These are phyloP conservation scores for Aspergillus vadensis DNA, from an alignment of 2,329 filamentous ascomycete species.

Conservation along the genomic window DNA sequence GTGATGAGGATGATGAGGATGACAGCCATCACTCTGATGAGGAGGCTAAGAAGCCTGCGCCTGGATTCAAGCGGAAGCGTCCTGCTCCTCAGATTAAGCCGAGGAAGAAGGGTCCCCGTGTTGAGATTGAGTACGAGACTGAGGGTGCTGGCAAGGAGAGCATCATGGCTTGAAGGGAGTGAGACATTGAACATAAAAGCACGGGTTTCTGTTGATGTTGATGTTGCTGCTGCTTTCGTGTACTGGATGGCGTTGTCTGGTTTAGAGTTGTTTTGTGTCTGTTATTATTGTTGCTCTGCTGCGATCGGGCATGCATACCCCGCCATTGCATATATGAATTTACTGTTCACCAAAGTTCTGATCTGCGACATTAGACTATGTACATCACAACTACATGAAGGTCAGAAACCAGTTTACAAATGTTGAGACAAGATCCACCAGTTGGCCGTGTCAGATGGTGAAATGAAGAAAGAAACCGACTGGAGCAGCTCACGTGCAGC, in stretches of 20 bases:
- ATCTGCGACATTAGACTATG: not conserved
- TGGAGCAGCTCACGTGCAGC: constrained; percentile 8
- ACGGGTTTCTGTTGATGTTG: constrained; percentile 8
- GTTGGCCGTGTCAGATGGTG: not conserved
- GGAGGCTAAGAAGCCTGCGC: constrained; percentile 46
- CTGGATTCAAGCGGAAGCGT: constrained; percentile 61
- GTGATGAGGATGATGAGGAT: constrained; percentile 54
- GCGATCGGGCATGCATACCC: constrained; percentile 40
- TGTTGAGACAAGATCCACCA: constrained; percentile 1
- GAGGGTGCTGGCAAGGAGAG: constrained; percentile 62
- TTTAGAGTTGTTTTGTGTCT: constrained; percentile 19
- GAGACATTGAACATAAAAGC: constrained; percentile 14
- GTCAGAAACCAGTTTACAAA: no score
- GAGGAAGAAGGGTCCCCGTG: constrained; percentile 64
- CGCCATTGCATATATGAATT: constrained; percentile 35
- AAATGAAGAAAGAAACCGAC: no score
- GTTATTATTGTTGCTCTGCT: constrained; percentile 17
- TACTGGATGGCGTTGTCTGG: constrained; percentile 38
- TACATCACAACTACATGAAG: no score
- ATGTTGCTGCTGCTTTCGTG: constrained; percentile 13
- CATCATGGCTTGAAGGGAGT: constrained; percentile 38
- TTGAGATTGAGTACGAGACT: constrained; percentile 78
- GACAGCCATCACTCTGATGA: constrained; percentile 44
- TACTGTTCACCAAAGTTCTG: constrained; percentile 10
- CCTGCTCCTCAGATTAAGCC: constrained; percentile 55